These are phyloP conservation scores for Dianthus caryophyllus DNA, from an alignment of 148 eudicot genomes.

Conservation along the genomic window DNA sequence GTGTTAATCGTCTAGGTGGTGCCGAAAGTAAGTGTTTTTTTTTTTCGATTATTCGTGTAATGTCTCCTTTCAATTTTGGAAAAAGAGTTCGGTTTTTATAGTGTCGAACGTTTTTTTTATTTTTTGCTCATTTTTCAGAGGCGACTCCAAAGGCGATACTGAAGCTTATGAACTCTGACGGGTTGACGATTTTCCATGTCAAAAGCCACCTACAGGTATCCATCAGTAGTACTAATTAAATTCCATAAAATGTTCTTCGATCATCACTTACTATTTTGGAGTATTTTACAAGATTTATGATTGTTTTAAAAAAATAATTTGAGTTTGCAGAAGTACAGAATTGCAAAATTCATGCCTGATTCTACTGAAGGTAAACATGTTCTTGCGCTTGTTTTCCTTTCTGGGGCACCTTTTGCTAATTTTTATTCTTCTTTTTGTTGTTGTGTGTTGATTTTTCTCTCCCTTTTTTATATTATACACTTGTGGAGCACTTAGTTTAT, in stretches of 20 bases:
- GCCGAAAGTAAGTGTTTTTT: conserved; percentile 62
- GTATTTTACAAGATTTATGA: neutral
- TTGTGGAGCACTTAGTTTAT: neutral
- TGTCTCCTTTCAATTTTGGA: no score
- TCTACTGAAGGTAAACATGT: conserved; percentile 37
- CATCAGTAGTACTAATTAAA: neutral
- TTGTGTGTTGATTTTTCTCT: no score
- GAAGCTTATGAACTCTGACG: conserved; percentile 79
- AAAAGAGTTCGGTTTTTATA: conserved; percentile 2
- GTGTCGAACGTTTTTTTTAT: conserved; percentile 1
- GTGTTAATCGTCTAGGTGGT: conserved; percentile 72
- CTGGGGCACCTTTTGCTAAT: no score
- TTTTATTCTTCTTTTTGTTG: no score
- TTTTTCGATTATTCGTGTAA: neutral
- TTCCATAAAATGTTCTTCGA: neutral
- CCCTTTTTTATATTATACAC: neutral
- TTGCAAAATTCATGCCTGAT: conserved; percentile 45
- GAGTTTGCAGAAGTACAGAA: conserved; percentile 51
- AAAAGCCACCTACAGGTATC: conserved; percentile 92
- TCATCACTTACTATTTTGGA: neutral
- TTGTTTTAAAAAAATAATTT: conserved; percentile 10
- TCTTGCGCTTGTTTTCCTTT: neutral
- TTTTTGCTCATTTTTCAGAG: conserved; percentile 38
- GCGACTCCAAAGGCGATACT: conserved; percentile 93
- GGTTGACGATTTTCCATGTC: conserved; percentile 80